These are phyloP conservation scores for Penicillium argentinense DNA, from an alignment of 495 filamentous ascomycete genomes.

Conservation along the genomic window DNA sequence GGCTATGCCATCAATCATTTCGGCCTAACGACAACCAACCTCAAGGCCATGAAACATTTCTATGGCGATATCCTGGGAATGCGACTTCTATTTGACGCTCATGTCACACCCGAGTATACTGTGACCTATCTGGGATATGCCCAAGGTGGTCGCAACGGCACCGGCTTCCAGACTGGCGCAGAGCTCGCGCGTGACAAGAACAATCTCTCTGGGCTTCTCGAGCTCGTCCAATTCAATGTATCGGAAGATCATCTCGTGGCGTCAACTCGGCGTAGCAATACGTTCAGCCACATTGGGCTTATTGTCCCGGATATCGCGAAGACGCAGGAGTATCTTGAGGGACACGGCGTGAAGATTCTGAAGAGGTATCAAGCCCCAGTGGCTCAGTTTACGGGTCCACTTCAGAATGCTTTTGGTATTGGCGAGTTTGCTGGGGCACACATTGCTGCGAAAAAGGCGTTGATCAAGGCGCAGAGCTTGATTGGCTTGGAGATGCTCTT, in stretches of 20 bases:
- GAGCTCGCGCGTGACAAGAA: conserved; percentile 30
- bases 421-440: conserved; percentile 8
- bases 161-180: conserved; percentile 30
- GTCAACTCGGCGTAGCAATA: no score
- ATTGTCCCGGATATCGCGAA: no score
- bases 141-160: conserved; percentile 35
- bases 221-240: conserved; percentile 26
- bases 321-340: no score
- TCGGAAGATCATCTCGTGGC: no score
- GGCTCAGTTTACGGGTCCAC: conserved; percentile 3
- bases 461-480: conserved; percentile 7
- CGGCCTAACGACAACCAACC: no score
- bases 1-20: no score
- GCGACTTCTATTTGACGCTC: conserved; percentile 31
- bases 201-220: conserved; percentile 32
- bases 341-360: conserved; percentile 16
- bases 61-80: conserved; percentile 39
- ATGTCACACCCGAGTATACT: conserved; percentile 20
- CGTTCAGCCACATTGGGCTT: no score
- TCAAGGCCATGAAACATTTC: no score
- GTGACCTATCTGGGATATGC: conserved; percentile 31
- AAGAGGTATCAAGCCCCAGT: conserved; percentile 21
- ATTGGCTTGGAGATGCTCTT: conserved; percentile 21
- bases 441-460: conserved; percentile 6
- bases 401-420: conserved; percentile 16